Conservation (phyloP, 768 basidiomycete species). For the Collybia sordida region DNA sequence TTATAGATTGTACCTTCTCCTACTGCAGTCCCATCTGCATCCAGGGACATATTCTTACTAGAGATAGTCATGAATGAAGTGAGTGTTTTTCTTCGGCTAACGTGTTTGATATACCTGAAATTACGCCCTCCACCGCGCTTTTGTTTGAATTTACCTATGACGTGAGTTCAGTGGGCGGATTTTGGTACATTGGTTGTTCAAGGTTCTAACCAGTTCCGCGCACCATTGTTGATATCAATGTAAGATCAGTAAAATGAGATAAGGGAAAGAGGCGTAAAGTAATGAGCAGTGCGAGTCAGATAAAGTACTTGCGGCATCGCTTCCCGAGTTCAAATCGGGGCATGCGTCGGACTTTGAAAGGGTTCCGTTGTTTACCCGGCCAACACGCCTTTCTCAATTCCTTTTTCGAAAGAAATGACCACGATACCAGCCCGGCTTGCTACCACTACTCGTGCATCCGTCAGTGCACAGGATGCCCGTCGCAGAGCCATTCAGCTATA, state of each 20-base stretch:
- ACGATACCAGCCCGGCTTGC: conserved; percentile 93
- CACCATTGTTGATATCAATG: conserved; percentile 34
- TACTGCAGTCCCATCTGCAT: conserved; percentile 56
- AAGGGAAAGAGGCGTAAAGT: conserved; percentile 7
- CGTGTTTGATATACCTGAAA: conserved; percentile 57
- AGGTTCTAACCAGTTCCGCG: conserved; percentile 45
- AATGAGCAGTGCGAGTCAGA: conserved; percentile 11
- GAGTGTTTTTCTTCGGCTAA: conserved; percentile 6
- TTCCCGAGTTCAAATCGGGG: conserved; percentile 12
- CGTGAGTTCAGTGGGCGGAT: not conserved
- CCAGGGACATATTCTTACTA: conserved; percentile 62
- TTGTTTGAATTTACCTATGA: conserved; percentile 76
- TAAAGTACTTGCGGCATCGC: not conserved
- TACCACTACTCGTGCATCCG: conserved; percentile 60
- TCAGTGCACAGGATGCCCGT: conserved; percentile 58
- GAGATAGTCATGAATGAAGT: conserved; percentile 5
- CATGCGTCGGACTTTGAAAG: conserved; percentile 15
- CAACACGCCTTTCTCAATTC: not conserved
- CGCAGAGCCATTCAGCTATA: conserved; percentile 75
- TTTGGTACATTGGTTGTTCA: not conserved
- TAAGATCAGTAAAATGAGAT: conserved; percentile 4
- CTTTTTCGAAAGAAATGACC: conserved; percentile 32
- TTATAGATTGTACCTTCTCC: conserved; percentile 35
- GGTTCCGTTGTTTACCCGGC: conserved; percentile 9
- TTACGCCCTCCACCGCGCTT: conserved; percentile 86